Evolutionary conservation across 2,329 filamentous ascomycete species (phyloP), one percentile per base, ranked within the genome.

Genomic region (Microsporum ferrugineum): DNA sequence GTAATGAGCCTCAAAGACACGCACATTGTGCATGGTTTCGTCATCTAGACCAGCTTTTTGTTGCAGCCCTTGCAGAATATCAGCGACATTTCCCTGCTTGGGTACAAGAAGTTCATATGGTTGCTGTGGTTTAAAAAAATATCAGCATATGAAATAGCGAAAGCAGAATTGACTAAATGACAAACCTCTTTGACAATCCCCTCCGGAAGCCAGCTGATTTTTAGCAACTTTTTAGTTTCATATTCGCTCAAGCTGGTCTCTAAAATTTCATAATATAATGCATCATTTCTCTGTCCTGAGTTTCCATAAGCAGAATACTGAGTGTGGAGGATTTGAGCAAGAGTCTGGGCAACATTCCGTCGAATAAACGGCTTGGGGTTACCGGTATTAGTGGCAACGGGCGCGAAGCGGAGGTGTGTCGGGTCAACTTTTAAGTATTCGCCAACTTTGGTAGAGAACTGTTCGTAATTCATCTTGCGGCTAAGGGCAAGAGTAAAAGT

Each of bases 211-310:
- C 88, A 92, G 0, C 81, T 88, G 56, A 99, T 77, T 72, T 89
- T 92, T 65, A 97, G 78, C 61, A 79, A 84, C 78, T 95, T 96
- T 78, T 95, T 94, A 61, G 89, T 94, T 70, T 99, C 94, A 49
- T 95, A 80, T 73, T 99, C 95, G 29, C 89, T 88, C 55, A 99
- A 77, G 68, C 90, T 96, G 79, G 96, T 95, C 65, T 99, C 94
- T 45, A 99, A 78, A 33, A 97, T 84, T 72, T 99, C 94, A 70
- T 91, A 99, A 73, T 87, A 97, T 59, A 99, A 79, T 0, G 87
- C 84, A 73, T 97, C 92, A 23, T 82, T 76, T 60, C 86, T 82
- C 70, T 91, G 88, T 61, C 77, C 72, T 63, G 82, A 82, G 66
- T 85, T 88, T 58, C 87, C 81, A 66, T 90, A 88, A 8, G 82